Evolutionary conservation across 345 rosid species (phyloP).

Genomic region (Jatropha curcas): DNA sequence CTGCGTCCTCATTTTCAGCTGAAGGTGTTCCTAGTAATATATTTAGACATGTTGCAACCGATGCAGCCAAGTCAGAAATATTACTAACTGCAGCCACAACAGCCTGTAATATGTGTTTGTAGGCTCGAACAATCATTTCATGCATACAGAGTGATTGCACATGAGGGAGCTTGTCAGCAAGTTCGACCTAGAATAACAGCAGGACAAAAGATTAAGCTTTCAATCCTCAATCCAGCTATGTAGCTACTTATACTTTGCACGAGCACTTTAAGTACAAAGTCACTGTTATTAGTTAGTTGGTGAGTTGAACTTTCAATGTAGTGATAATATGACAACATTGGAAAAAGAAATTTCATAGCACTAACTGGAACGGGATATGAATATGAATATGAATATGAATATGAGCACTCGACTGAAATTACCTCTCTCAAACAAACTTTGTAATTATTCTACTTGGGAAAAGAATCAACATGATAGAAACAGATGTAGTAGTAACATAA

Average conservation of each 20-base stretch:
- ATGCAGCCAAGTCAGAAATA: slow-evolving; percentile 27
- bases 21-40: slow-evolving; percentile 32
- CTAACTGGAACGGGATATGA: background rate
- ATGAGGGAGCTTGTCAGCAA: slow-evolving; percentile 38
- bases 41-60: slow-evolving; percentile 35
- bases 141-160: slow-evolving; percentile 41
- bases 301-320: background rate
- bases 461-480: background rate
- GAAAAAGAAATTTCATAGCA: background rate
- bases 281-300: background rate
- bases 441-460: background rate
- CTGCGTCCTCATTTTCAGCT: slow-evolving; percentile 25
- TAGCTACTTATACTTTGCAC: background rate
- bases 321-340: background rate
- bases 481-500: background rate
- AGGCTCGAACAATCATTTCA: slow-evolving; percentile 40
- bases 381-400: no score
- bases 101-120: slow-evolving; percentile 37
- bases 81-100: slow-evolving; percentile 27
- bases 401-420: no score
- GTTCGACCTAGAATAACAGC: slow-evolving; percentile 30
- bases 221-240: slow-evolving; percentile 3
- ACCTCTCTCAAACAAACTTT: background rate
- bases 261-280: background rate
- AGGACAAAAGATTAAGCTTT: background rate